phyloP scores from a whole-genome alignment of 371 early-diverging fungal genomes.

The Lichtheimia hyalospora region DNA sequence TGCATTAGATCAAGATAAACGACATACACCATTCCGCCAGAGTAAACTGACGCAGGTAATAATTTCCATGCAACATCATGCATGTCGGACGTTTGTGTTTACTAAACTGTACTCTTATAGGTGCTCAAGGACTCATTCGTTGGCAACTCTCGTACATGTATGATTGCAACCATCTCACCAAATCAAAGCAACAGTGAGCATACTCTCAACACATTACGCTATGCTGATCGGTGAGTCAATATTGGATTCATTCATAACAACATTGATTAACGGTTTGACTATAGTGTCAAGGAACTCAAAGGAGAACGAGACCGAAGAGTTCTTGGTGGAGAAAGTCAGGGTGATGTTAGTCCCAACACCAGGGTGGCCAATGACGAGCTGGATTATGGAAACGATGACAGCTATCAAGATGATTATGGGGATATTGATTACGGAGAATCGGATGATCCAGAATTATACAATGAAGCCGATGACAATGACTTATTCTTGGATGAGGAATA shows the following conservation, averaged over 20 bases:
- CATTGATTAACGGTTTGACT: no score
- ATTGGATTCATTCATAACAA: background rate
- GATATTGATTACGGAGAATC: conserved; percentile 27
- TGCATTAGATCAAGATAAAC: conserved; percentile 91
- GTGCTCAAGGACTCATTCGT: conserved; percentile 98
- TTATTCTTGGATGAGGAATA: conserved; percentile 27
- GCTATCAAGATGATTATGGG: conserved; percentile 32
- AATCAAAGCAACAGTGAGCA: conserved; percentile 93
- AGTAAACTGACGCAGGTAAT: conserved; percentile 92
- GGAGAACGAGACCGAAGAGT: conserved; percentile 43
- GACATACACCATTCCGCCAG: conserved; percentile 96
- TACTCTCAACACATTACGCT: conserved; percentile 97
- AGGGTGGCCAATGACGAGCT: conserved; percentile 8
- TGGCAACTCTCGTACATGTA: conserved; percentile 95
- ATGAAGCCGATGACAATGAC: conserved; percentile 20
- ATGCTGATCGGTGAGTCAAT: conserved; percentile 83
- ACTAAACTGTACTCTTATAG: conserved; percentile 17
- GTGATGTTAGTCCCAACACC: conserved; percentile 15
- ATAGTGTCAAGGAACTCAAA: conserved; percentile 83
- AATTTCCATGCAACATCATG: no score
- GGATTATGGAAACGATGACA: conserved; percentile 23
- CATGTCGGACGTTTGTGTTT: background rate
- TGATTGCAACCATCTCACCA: conserved; percentile 98
- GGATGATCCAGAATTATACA: conserved; percentile 28
- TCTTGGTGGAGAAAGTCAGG: conserved; percentile 10